Base-by-base conservation (phyloP, 345 rosid species). In the Camelina laxa region DNA sequence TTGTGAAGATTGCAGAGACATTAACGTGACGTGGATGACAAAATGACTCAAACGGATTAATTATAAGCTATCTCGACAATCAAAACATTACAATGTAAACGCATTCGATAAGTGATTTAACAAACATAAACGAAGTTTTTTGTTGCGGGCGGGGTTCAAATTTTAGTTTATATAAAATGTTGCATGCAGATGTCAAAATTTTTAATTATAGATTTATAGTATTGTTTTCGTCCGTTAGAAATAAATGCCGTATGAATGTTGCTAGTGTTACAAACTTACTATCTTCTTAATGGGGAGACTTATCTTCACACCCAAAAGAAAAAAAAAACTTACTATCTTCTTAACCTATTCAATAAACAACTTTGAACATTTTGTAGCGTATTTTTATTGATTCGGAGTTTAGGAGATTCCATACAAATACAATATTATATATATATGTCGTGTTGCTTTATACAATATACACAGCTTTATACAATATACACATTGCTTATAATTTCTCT, bases 1-100 rank as follows among this genome's bases (percentile, higher is more conserved):
- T 58, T 33, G 45, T 59, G 62, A 66, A 36, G 59, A 20, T 38
- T 62, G 61, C 27, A 55, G 45, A 74, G 57, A 56, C 73, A 59
- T 17, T 59, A 38, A 27, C 67, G 50, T 67, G 67, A 49, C 67
- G 60, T 49, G 60, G 24, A 58, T 66, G 53, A 50, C 59, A 57
- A 21, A 66, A 49, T 19, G 60, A 74, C 58, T 65, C 45, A 17
- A 12, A 69, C 4, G 9, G 21, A 22, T 39, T 62, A 36, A 36
- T 36, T 36, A 60, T 13, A 39, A 16, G n/a, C 24, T 31, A 6
- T 38, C 31, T 44, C 50, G 22, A 21, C 53, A 16, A 39, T 39
- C 12, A 11, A 49, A 36, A 49, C 67, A 60, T 36, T 48, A 69
- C 62, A 54, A 24, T 31, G 31, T 14, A 56, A 51, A 67, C 72